Conservation (phyloP, 148 eudicot genomes). For the Fagopyrum tataricum region DNA sequence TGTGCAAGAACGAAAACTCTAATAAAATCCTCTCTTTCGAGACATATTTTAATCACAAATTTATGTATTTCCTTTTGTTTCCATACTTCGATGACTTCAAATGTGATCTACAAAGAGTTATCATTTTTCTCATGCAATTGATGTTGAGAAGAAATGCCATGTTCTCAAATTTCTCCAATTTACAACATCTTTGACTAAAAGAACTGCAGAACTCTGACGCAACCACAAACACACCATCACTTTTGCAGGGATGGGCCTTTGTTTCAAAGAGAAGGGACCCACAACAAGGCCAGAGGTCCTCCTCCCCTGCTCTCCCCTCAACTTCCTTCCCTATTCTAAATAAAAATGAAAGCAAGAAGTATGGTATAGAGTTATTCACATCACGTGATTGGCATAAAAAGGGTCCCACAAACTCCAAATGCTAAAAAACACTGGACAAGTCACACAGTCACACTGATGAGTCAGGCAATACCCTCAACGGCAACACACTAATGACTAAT, state of each 20-base stretch:
- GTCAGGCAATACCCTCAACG: not conserved
- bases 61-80: not conserved
- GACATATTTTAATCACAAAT: not conserved
- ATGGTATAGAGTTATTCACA: slow-evolving; percentile 19
- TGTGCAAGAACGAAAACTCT: too few species aligned
- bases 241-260: not conserved
- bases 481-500: not conserved
- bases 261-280: not conserved
- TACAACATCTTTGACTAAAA: slow-evolving; percentile 1
- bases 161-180: not conserved
- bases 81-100: not conserved
- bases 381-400: slow-evolving; percentile 45
- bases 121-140: not conserved
- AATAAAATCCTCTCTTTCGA: too few species aligned
- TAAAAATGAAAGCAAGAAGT: not conserved
- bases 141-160: not conserved
- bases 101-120: not conserved
- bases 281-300: not conserved
- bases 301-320: not conserved
- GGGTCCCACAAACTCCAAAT: slow-evolving; percentile 19
- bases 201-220: slow-evolving; percentile 2
- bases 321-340: not conserved
- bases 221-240: slow-evolving; percentile 7
- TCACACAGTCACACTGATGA: not conserved
- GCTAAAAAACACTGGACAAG: slow-evolving; percentile 15